phyloP scores from a whole-genome alignment of 345 rosid genomes.

The Heritiera littoralis region DNA sequence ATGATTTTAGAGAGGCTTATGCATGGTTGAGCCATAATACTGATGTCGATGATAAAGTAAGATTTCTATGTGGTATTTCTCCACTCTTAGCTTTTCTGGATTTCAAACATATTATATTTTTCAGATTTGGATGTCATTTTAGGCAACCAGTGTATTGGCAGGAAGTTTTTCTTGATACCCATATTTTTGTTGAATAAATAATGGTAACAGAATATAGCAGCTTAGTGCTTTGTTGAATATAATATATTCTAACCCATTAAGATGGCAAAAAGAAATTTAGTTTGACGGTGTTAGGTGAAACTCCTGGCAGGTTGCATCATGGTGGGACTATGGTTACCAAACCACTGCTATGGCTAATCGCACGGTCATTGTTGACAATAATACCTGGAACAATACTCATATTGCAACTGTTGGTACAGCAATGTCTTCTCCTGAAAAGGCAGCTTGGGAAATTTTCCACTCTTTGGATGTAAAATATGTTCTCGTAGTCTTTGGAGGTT shows the following conservation, averaged over 20 bases:
- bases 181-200: neutral
- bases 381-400: slow-evolving; percentile 99
- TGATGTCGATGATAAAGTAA: slow-evolving; percentile 98
- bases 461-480: slow-evolving; percentile 99
- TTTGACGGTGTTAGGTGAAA: neutral
- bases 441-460: slow-evolving; percentile 97
- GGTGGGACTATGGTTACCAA: slow-evolving; percentile 99
- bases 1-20: slow-evolving; percentile 98
- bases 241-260: neutral
- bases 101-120: neutral
- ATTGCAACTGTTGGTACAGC: slow-evolving; percentile 99
- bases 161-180: neutral
- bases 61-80: slow-evolving; percentile 19
- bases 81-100: slow-evolving; percentile 9
- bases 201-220: neutral
- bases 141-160: neutral
- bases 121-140: neutral
- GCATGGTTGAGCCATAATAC: slow-evolving; percentile 96
- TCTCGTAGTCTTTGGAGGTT: slow-evolving; percentile 98
- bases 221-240: neutral
- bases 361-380: slow-evolving; percentile 97
- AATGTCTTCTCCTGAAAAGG: slow-evolving; percentile 99
- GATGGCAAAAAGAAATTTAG: neutral
- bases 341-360: slow-evolving; percentile 99
- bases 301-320: slow-evolving; percentile 83